Base-by-base conservation (phyloP, 371 early-diverging fungal species). In the Mortierella polycephala region DNA sequence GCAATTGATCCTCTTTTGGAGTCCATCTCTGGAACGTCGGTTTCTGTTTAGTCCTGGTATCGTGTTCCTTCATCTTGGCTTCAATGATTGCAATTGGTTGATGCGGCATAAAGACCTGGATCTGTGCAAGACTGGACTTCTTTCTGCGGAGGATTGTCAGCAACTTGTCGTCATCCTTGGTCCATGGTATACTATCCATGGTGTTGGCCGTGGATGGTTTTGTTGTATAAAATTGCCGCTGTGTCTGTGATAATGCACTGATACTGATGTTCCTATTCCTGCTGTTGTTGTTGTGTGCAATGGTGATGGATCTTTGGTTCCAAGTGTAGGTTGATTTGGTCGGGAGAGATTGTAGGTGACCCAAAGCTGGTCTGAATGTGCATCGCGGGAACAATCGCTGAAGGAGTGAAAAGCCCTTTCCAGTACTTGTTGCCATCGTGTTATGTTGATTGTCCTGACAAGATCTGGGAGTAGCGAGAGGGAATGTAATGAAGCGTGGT, bases 21-120 rank as follows among this genome's bases (percentile, higher is more conserved):
- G 67, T 67, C 73, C 73, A 73, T n/a, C 73, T 56, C 42, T 64
- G 65, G 39, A 74, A 74, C 7, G 69, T 69, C 0, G 62, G 74
- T 52, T 64, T 67, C n/a, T 53, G 42, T 1, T 23, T 37, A 0
- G 51, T 18, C 2, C 40, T 37, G 39, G 8, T 47, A 8, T 64
- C 62, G 7, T 56, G 46, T 13, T 59, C 56, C 39, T 60, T 20
- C 3, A 69, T 42, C 20, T 16, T 54, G 20, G 64, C 56, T 18
- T 60, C 61, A 13, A 64, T 64, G 20, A 39, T 49, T 11, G 62
- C 60, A 13, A 67, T 20, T 13, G 74, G 62, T 51, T 64, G 69
- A 18, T 74, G 69, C 7, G 64, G 60, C 57, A 69, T 64, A n/a
- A 60, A 74, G 37, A 74, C 64, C 54, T 50, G 54, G 57, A 65